Base-by-base conservation (phyloP, 192 early-diverging fungal species). In the Entomortierella beljakovae region DNA sequence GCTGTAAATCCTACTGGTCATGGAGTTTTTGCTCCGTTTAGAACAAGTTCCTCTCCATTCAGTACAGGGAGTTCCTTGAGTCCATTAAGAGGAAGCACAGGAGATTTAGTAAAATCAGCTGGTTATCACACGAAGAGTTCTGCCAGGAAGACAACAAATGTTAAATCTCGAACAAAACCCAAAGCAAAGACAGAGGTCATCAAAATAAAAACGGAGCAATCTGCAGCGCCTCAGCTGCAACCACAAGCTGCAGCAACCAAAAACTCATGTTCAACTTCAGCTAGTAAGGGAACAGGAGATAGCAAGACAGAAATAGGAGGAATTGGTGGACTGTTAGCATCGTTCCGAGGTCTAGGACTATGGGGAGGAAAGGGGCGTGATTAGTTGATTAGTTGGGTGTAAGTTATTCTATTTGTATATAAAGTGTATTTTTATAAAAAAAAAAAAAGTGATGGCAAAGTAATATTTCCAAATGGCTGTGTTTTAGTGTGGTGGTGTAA, bases 341-440 rank as follows among this genome's bases (percentile, higher is more conserved):
- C 70, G 67, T 79, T 79, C 49, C 66, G 66, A 37, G 66, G 75
- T 22, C 68, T 79, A 37, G 66, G 75, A 18, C 68, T 79, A 33
- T 79, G 75, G 46, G 55, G 49, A 48, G 49, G 70, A 28, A 10
- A 34, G 33, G 38, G 57, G 18, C 26, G 51, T 20, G 43, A 26
- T 33, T 52, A 59, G 37, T 18, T 13, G 23, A 43, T 18, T 23
- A 43, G 25, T 22, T 64, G 22, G 29, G 11, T 53, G 34, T 51
- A 32, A 18, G 22, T 23, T 0, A 2, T 38, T 33, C 9, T 48
- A 22, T 51, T 31, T 64, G 35, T 53, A 51, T 31, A 51, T 25
- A 64, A 35, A n/a, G 28, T 46, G 20, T 10, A 16, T 13, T 8
- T 38, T 38, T 6, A 8, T 8, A 8, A 38, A 38, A 6, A 8